A percentile compares a stretch with the other conserved stretches of the same genome.
Evolutionary conservation across 257 asterid species (phyloP).

Genomic region (Petunia secreta): DNA sequence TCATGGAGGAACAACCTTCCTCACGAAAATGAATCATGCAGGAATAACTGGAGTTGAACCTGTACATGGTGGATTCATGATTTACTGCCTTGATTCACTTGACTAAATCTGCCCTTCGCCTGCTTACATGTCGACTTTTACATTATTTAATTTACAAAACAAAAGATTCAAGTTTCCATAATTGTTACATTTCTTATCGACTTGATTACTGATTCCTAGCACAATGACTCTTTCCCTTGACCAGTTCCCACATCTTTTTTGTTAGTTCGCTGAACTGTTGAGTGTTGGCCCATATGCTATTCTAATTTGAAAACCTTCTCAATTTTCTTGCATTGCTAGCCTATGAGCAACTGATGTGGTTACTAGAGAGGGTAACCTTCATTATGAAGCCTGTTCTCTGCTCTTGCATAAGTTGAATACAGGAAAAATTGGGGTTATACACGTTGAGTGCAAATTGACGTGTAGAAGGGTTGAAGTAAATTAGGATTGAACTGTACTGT

Average conservation of each 20-base stretch:
- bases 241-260: slow-evolving; percentile 2
- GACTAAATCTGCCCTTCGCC: not conserved
- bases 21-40: too few species aligned
- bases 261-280: not conserved
- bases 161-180: not conserved
- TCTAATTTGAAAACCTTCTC: slow-evolving; percentile 1
- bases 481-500: slow-evolving; percentile 4
- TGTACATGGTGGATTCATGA: too few species aligned
- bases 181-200: not conserved
- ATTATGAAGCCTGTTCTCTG: not conserved
- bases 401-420: not conserved
- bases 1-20: too few species aligned
- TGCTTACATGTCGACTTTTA: not conserved
- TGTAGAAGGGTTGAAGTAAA: not conserved
- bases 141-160: not conserved
- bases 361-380: not conserved
- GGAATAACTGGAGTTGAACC: too few species aligned
- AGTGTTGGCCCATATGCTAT: not conserved
- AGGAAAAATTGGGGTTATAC: not conserved
- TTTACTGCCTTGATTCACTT: too few species aligned
- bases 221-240: not conserved
- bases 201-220: slow-evolving; percentile 4
- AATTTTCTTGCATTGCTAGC: not conserved
- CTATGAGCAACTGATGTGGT: not conserved
- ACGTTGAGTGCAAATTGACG: not conserved